Evolutionary conservation across 176 grass and related monocot species (phyloP), one percentile per base, ranked within the genome.

Genomic region (Eleusine indica): DNA sequence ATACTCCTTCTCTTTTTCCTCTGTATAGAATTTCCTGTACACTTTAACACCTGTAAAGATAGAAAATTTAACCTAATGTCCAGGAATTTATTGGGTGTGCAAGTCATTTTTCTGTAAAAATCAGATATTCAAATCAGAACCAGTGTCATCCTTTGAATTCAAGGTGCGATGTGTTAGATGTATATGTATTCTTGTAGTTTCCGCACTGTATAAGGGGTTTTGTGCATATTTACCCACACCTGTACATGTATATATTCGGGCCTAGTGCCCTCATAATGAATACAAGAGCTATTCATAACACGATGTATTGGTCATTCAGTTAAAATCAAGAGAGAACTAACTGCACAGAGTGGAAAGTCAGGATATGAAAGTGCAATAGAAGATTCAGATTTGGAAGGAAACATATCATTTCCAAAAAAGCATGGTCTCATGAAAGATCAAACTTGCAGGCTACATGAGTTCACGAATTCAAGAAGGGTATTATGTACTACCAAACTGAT

Each of bases 21-120:
- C 89, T 32, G 89, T 80, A 74, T 98, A 95, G 74, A 98, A 93
- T 73, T 95, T 91, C 68, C 93, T 93, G 58, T 95, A 95, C 49
- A 98, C 88, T 77, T 89, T 43, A 21, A 95, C 87, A 80, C 93
- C 96, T 93, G 83, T 18, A 93, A 21, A 86, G 11, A 28, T 16
- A 79, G 35, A 87, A 37, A 87, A 44, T 22, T 56, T 3, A 88
- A n/a, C 81, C 29, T 38, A 73, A 16, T 78, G 39, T 71, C 54
- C 11, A 73, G 28, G 1, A 64, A 75, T 16, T 1, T 14, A 66
- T 21, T 65, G 21, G 10, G 70, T 73, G 6, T 79, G 42, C 14
- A 67, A 18, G 51, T 29, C 62, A 17, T 37, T 64, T 28, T 15
- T 68, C 30, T 11, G 4, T 54, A 16, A 44, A 39, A 67, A 43